Base-by-base conservation (phyloP, 2,329 filamentous ascomycete species). In the Tolypocladium paradoxum region DNA sequence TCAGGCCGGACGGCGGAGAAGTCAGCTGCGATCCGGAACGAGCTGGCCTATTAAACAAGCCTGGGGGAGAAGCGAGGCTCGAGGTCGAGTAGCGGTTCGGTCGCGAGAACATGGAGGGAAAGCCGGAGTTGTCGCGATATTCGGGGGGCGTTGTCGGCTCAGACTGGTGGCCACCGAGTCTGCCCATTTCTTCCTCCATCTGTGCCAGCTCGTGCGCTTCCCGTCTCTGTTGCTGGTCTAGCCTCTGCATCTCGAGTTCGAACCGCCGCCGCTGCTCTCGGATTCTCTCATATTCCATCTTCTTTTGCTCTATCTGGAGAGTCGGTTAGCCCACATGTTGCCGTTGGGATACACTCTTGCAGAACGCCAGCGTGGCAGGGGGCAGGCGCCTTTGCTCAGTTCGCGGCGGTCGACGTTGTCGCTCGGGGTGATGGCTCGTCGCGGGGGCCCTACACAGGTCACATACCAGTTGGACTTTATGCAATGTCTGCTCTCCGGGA, bases 81-180 rank as follows among this genome's bases (percentile, higher is more conserved):
- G 90, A 91, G 56, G 88, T 87, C 52, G 92, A 95, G 73, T 95
- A 92, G 57, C 91, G 83, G 67, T 91, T 91, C 45, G 90, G 88
- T 43, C 90, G 83, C 53, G 89, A 90, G 65, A 93, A 88, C 60
- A 87, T 83, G 63, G 83, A 84, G 53, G 87, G 84, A 63, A 95
- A 92, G 45, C 85, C 85, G 56, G 82, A 76, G 54, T 73, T 83
- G 59, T 95, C 90, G 61, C 84, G 85, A 68, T 93, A 92, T 69
- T 97, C 93, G 34, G 93, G 93, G 24, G 93, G 93, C 24, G 93
- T 99, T 2, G 93, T 96, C 18, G 93, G 93, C 72, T 97, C 92
- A 61, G 89, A 96, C 66, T 95, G 88, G 63, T 91, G 87, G 52
- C 88, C 88, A 56, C 83, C 76, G 56, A 77, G 71, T 62, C 77